Evolutionary conservation across 2,329 filamentous ascomycete species (phyloP), one percentile per base, ranked within the genome.

Genomic region (Microdochium paspali): DNA sequence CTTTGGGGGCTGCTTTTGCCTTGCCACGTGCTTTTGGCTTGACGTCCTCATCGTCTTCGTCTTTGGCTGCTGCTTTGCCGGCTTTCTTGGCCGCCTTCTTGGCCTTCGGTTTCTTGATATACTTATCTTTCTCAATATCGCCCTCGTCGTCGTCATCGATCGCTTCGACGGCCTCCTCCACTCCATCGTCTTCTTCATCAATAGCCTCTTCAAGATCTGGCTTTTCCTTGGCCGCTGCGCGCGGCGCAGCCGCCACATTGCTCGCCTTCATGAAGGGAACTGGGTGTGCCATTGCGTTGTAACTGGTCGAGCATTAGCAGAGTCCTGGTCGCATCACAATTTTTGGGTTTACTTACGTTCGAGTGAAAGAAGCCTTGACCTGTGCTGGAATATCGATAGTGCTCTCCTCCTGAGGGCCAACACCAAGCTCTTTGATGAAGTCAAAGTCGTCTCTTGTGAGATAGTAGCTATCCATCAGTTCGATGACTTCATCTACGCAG

Each of bases 131-230:
- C 60, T 85, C 89, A 46, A 97, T 65, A n/a, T 82, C 70, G 46
- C 90, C 86, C 12, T 88, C 84, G 0, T 87, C 84, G 3, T 87
- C 85, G 1, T 84, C 84, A 3, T 87, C 85, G 1, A 84, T 84
- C 1, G 75, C 80, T 39, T 81, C 79, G 2, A 69, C 77, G 3
- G 71, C 63, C 30, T 79, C 76, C 1, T 80, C 67, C 24, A 72
- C 69, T 28, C 75, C 83, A 20, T 83, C 86, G 43, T 95, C 91
- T 4, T 89, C 90, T 56, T 95, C 91, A 44, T 97, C 90, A 47
- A 98, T 85, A 2, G 90, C 93, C 66, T 98, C 93, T 67, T 98
- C 93, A 26, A 98, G 76, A 68, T 98, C 93, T 1, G 93, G 94
- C 51, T 85, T 86, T 44, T 91, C 89, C 65, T 81, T 82, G 24